Evolutionary conservation across 2,329 filamentous ascomycete species (phyloP), one percentile per base, ranked within the genome.

Genomic region (Aspergillus neoniger): DNA sequence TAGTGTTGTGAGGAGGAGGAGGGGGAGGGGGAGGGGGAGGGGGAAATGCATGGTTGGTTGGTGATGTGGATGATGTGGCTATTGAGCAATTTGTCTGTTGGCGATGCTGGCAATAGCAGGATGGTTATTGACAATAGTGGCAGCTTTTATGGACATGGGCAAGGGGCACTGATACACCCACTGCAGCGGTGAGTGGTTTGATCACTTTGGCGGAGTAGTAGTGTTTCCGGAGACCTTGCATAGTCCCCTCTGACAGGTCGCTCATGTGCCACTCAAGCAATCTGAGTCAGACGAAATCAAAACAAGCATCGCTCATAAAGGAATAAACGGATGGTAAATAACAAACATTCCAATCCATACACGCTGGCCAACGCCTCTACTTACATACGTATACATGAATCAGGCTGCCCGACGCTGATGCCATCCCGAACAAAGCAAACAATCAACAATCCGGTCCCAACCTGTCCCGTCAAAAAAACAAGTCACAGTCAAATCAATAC

Each of bases 311-410:
- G 7, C 5, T 25, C 10, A 23, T 12, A 14, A 49, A 17, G 30
- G 6, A 41, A 48, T 23, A 15, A 47, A 52, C 48, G 9, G 19
- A 43, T 49, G 12, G 12, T 36, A 36, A 36, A 36, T 36, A 36
- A 36, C 32, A 36, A 36, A 14, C 32, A 14, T 14, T 23, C 19
- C 41, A 23, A 44, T 23, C 41, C 41, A 44, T 44, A 44, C 41
- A 44, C 47, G 47, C 47, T 50, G 44, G 23, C 14, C 47, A 62
- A 62, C 60, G 60, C 60, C 61, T 60, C 58, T 62, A 62, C 59
- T 57, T 62, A 59, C 60, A 53, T 60, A 60, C 58, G 50, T 63
- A 63, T 61, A 61, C 58, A 63, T 55, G 44, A 55, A 60, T 44
- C 48, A 52, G 41, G 39, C 44, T 57, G 28, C 12, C 58, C 50